Evolutionary conservation across 495 filamentous ascomycete genomes (phyloP).

Genomic region (Talaromyces thailandensis): DNA sequence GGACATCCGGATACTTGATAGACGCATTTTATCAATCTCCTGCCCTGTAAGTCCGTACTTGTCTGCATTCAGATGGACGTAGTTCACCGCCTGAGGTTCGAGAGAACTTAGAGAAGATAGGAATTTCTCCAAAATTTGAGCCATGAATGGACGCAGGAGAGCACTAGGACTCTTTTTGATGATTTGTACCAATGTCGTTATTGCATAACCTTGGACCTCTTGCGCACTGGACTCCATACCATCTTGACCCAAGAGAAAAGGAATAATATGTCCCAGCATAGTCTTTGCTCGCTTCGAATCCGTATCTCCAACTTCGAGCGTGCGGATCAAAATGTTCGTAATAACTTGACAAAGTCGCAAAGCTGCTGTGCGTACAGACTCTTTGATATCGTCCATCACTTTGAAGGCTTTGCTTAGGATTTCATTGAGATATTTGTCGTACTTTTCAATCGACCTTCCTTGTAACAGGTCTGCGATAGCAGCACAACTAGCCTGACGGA

Average conservation of each 20-base stretch:
- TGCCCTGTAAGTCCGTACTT: constrained; percentile 80
- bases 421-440: constrained; percentile 71
- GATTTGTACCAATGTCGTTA: constrained; percentile 72
- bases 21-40: constrained; percentile 73
- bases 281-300: constrained; percentile 57
- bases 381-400: constrained; percentile 85
- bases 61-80: constrained; percentile 78
- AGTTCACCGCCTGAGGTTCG: constrained; percentile 81
- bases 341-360: constrained; percentile 71
- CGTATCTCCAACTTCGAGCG: constrained; percentile 70
- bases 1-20: constrained; percentile 70
- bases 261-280: constrained; percentile 76
- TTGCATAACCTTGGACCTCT: constrained; percentile 69
- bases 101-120: constrained; percentile 74
- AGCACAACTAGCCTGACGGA: constrained; percentile 81
- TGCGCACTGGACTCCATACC: constrained; percentile 80
- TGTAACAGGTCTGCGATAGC: constrained; percentile 82
- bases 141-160: constrained; percentile 67
- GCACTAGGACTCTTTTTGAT: constrained; percentile 72
- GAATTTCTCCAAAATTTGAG: constrained; percentile 70
- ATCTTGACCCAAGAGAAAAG: constrained; percentile 82
- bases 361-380: constrained; percentile 73
- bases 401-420: constrained; percentile 80
- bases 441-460: constrained; percentile 64
- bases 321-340: constrained; percentile 72